These are phyloP conservation scores for Corrigiola litoralis DNA, from an alignment of 179 eudicot species.

Conservation along the genomic window DNA sequence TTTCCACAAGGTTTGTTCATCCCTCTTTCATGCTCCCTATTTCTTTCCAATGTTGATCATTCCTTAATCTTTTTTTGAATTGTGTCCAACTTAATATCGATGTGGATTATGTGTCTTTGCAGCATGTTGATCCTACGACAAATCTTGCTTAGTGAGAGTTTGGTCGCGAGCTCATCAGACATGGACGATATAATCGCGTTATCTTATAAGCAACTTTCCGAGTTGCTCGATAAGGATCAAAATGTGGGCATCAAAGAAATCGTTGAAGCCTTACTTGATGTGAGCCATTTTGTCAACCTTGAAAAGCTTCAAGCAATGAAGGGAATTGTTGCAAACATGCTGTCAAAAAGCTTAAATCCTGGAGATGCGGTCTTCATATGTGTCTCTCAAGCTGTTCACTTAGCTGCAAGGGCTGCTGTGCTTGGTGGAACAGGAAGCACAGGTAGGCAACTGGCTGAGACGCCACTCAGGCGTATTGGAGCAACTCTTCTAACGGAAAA, in stretches of 20 bases:
- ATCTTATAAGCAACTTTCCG: constrained; percentile 44
- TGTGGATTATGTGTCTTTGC: constrained; percentile 28
- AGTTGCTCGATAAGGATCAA: constrained; percentile 41
- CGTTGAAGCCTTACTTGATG: constrained; percentile 27
- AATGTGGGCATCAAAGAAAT: constrained; percentile 69
- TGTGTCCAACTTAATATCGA: too few relatives aligned
- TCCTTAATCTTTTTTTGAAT: background rate
- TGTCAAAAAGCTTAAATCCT: constrained; percentile 48
- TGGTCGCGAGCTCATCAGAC: constrained; percentile 38
- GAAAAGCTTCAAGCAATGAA: constrained; percentile 35
- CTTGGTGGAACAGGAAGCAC: constrained; percentile 43
- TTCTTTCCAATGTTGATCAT: background rate
- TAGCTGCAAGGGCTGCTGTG: constrained; percentile 41
- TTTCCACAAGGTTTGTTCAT: constrained; percentile 68
- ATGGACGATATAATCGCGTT: constrained; percentile 42
- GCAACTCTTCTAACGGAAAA: constrained; percentile 36
- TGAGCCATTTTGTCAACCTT: constrained; percentile 1
- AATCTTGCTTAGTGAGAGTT: constrained; percentile 49
- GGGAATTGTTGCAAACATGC: constrained; percentile 41
- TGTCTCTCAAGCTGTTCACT: constrained; percentile 40
- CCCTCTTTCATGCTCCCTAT: background rate
- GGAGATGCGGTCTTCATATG: constrained; percentile 43
- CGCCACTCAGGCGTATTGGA: constrained; percentile 46
- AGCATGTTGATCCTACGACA: constrained; percentile 80
- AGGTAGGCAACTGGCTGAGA: constrained; percentile 40